Evolutionary conservation across 106 monocot genomes (phyloP), one percentile per base, ranked within the genome.

Genomic region (Alisma plantagoaquatica): DNA sequence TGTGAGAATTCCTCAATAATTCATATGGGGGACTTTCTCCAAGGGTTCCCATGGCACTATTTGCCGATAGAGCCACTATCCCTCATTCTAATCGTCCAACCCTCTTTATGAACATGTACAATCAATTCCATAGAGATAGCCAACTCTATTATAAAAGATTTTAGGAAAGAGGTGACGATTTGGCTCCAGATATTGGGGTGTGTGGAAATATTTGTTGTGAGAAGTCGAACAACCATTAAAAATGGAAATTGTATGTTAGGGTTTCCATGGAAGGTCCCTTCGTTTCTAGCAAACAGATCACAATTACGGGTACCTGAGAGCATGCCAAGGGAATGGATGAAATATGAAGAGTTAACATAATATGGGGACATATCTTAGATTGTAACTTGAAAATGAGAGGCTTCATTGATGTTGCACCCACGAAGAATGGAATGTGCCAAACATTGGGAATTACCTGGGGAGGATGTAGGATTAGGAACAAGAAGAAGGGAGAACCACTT

Each of bases 401-500:
- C 46, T 65, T 65, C 30, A 14, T 65, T 65, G 64, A 63, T 63
- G 54, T 65, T 54, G 49, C 49, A 48, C 26, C 16, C 33, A 58
- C 27, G 29, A 59, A 59, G 58, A 58, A 58, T 35, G 58, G 58
- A 67, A 65, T 54, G 65, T 54, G 65, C 55, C 45, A 44, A 54
- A 65, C 35, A 38, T 38, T 38, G 14, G 35, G 35, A 38, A 38
- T 38, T 38, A 38, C 35, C 35, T 38, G 14, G 6, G 6, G 35
- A 38, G 35, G 9, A 38, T 6, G 6, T 38, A 38, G 35, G 35
- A 38, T 7, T 14, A 65, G 1, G 26, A 65, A 65, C 65, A 65
- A 65, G 53, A 19, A 53, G 65, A 65, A 44, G 54, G 44, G 43
- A 65, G 65, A 65, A 65, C 41, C 55, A 54, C 65, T 27, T 52